These are phyloP conservation scores for Penicillium sp. DNA, from an alignment of 2,329 filamentous ascomycete genomes.

Conservation along the genomic window DNA sequence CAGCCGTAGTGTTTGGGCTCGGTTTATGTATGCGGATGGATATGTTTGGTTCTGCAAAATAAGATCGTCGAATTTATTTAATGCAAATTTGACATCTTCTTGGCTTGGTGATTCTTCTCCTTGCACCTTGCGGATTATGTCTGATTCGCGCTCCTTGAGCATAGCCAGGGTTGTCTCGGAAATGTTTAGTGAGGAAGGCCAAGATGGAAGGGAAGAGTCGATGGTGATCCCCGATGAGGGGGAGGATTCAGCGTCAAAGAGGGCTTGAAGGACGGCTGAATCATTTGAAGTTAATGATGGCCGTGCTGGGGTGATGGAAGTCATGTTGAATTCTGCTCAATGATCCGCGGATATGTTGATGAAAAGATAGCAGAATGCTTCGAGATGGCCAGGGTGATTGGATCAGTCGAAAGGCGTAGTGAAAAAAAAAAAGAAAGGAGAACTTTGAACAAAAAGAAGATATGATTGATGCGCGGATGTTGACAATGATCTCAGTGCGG, in stretches of 20 bases:
- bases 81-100: conserved; percentile 32
- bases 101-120: conserved; percentile 16
- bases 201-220: conserved; percentile 40
- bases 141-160: conserved; percentile 43
- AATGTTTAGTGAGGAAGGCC: conserved; percentile 41
- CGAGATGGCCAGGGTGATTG: background rate
- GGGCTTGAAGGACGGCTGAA: conserved; percentile 47
- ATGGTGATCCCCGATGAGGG: conserved; percentile 41
- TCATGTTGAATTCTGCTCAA: conserved; percentile 16
- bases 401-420: no score
- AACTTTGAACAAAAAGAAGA: background rate
- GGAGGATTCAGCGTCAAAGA: conserved; percentile 49
- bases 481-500: conserved; percentile 12
- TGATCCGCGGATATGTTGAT: background rate
- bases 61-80: conserved; percentile 45
- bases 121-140: conserved; percentile 43
- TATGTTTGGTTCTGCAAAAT: conserved; percentile 50
- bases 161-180: conserved; percentile 35
- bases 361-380: no score
- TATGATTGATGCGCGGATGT: background rate
- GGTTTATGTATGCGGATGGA: conserved; percentile 57
- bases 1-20: conserved; percentile 53
- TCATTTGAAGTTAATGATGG: conserved; percentile 45
- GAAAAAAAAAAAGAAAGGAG: no score
- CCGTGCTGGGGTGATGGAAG: conserved; percentile 21